Evolutionary conservation across 129 eudicot genomes (phyloP), one percentile per base, ranked within the genome.

Genomic region (Arctium minus): DNA sequence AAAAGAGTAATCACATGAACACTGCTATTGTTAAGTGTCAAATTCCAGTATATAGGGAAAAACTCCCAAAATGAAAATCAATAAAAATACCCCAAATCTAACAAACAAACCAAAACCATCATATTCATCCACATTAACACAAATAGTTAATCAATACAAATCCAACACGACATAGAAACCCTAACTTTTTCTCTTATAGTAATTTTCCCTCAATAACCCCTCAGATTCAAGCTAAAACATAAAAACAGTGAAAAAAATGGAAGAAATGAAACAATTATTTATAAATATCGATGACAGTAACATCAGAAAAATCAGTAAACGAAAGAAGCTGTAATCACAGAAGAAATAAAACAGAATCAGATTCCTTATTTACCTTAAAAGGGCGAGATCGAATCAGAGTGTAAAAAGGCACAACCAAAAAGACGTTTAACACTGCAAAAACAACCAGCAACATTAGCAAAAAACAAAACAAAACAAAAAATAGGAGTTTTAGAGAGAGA

Each of bases 31-130:
- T 22, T 37, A 70, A 79, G 75, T 73, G 85, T 13, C 44, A 56
- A 83, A 36, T 70, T 77, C 42, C 87, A 79, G 77, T 38, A 84
- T 74, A 88, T 81, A 74, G 15, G 1, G 44, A 82, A 39, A 0
- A 82, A 56, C 53, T 71, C 38, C 22, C 81, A 11, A 70, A 70
- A 7, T 33, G 3, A 70, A 56, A 60, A 56, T 69, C 65, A 75
- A 90, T 80, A 83, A 90, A 79, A 78, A 72, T 31, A 44, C 78
- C 75, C 88, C 92, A 84, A 93, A 91, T 87, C 86, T 75, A 82
- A 15, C 77, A 72, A 83, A 81, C 82, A 89, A 67, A 56, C 46
- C 78, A 76, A 71, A 83, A 29, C 75, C 82, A 73, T 67, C 76
- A 0, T 17, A 70, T 35, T 87, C 80, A 85, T 39, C 81, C 67